Percentiles rank a stretch among this genome's conserved stretches.
Conservation (phyloP, 169 alveolate genomes). For the Theileria parva region DNA sequence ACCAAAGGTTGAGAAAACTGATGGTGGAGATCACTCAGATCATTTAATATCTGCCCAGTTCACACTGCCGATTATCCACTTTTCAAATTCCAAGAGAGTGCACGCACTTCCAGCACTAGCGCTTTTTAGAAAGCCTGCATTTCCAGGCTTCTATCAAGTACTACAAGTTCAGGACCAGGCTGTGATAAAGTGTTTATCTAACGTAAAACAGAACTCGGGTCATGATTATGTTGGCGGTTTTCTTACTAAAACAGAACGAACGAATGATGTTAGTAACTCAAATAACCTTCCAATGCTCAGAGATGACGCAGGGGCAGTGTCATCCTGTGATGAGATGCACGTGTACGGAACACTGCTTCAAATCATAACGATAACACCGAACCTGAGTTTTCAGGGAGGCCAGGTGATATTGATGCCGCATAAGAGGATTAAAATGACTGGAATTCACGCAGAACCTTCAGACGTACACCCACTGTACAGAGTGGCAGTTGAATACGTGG, state of each 20-base stretch:
- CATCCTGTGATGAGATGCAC: slow-evolving; percentile 63
- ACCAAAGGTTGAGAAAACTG: neutral
- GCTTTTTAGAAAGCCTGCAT: slow-evolving; percentile 77
- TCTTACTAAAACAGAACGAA: slow-evolving; percentile 38
- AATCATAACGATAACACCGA: slow-evolving; percentile 71
- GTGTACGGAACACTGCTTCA: slow-evolving; percentile 70
- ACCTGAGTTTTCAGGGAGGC: slow-evolving; percentile 68
- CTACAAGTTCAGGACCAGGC: slow-evolving; percentile 76
- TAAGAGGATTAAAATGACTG: slow-evolving; percentile 69
- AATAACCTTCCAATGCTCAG: slow-evolving; percentile 42
- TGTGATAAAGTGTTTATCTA: slow-evolving; percentile 59
- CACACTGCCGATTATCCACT: slow-evolving; percentile 52
- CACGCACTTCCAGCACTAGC: slow-evolving; percentile 73
- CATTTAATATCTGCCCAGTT: slow-evolving; percentile 27
- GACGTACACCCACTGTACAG: slow-evolving; percentile 51
- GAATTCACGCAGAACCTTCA: slow-evolving; percentile 58
- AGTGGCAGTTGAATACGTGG: slow-evolving; percentile 64
- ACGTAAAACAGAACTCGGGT: slow-evolving; percentile 58
- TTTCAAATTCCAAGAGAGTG: slow-evolving; percentile 35
- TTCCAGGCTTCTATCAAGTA: slow-evolving; percentile 81
- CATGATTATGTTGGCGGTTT: slow-evolving; percentile 69
- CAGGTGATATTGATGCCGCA: slow-evolving; percentile 81
- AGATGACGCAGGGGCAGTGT: slow-evolving; percentile 67
- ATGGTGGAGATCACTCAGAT: slow-evolving; percentile 21
- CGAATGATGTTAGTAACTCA: slow-evolving; percentile 15